These are phyloP conservation scores for Amanita phalloides DNA, from an alignment of 768 basidiomycete genomes.

Conservation along the genomic window DNA sequence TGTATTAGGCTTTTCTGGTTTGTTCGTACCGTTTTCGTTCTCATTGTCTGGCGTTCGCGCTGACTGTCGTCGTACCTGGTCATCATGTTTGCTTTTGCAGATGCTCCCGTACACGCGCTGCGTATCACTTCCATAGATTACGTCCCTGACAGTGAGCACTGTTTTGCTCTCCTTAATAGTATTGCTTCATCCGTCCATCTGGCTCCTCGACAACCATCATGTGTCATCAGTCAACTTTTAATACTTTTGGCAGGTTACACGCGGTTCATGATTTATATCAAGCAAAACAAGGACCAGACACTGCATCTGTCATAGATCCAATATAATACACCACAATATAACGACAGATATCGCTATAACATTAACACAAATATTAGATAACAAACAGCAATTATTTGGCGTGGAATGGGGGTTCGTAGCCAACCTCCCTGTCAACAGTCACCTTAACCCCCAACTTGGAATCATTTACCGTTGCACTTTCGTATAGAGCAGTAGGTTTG, in stretches of 20 bases:
- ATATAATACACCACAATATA: background rate
- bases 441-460: conserved; percentile 39
- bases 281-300: background rate
- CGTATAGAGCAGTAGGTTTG: conserved; percentile 23
- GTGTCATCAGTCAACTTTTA: too few species aligned
- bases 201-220: too few species aligned
- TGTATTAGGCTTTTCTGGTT: conserved; percentile 1
- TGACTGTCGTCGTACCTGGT: background rate
- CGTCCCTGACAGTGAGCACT: background rate
- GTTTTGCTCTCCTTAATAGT: background rate
- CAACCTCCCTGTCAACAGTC: conserved; percentile 45
- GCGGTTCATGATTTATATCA: background rate
- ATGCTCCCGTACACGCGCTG: background rate
- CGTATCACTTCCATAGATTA: background rate
- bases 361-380: background rate
- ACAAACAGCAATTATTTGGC: background rate
- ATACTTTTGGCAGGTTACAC: too few species aligned
- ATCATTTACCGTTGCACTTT: conserved; percentile 14
- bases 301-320: background rate
- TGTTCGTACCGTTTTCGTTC: background rate
- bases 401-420: conserved; percentile 26
- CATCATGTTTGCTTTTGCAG: conserved; percentile 1
- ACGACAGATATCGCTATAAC: background rate
- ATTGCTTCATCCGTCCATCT: background rate
- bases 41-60: background rate